These are phyloP conservation scores for Zymoseptoria brevis DNA, from an alignment of 2,329 filamentous ascomycete species.

Conservation along the genomic window DNA sequence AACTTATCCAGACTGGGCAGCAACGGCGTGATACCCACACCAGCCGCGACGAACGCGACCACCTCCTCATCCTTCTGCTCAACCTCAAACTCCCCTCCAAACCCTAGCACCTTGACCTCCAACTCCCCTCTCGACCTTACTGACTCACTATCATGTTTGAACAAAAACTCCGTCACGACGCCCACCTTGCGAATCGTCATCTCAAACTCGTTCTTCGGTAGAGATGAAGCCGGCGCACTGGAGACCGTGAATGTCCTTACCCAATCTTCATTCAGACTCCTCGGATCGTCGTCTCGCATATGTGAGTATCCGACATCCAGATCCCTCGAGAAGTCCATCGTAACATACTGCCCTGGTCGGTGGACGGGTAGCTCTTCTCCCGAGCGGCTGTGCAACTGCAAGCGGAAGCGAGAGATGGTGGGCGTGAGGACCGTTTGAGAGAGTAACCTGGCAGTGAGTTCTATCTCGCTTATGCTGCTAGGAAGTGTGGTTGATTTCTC, in stretches of 20 bases:
- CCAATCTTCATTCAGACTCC: conserved; percentile 75
- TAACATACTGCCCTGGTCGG: conserved; percentile 68
- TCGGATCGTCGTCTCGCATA: conserved; percentile 75
- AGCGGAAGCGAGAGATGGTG: conserved; percentile 58
- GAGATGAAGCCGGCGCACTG: conserved; percentile 32
- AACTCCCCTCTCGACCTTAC: conserved; percentile 35
- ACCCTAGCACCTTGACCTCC: conserved; percentile 61
- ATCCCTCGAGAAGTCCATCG: conserved; percentile 62
- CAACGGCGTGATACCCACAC: conserved; percentile 76
- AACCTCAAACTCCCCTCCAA: conserved; percentile 57
- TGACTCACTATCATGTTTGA: conserved; percentile 31
- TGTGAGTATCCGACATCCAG: conserved; percentile 69
- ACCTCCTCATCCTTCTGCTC: conserved; percentile 32
- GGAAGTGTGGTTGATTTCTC: conserved; percentile 40
- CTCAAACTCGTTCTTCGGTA: conserved; percentile 49
- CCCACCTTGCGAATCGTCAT: conserved; percentile 66
- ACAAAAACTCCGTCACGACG: conserved; percentile 58
- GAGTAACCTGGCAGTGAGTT: conserved; percentile 35
- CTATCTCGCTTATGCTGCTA: background rate
- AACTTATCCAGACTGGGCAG: conserved; percentile 44
- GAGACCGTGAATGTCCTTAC: conserved; percentile 77
- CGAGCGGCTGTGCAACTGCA: conserved; percentile 33
- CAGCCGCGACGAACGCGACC: conserved; percentile 61
- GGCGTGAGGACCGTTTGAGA: conserved; percentile 55
- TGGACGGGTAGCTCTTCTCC: conserved; percentile 39